phyloP scores from a whole-genome alignment of 768 basidiomycete genomes.

The Mycena maculata region DNA sequence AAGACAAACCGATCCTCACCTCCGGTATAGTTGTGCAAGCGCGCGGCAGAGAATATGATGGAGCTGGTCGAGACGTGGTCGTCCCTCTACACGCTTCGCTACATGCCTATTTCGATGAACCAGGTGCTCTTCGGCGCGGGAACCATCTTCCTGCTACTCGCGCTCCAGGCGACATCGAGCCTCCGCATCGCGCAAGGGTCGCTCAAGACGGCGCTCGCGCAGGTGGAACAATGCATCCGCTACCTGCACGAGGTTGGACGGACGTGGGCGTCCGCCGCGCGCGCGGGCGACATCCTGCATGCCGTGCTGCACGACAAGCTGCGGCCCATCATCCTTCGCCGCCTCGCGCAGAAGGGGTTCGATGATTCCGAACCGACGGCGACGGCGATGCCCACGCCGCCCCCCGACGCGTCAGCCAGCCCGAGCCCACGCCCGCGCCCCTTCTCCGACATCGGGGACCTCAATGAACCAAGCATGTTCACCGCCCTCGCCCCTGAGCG shows the following conservation, averaged over 20 bases:
- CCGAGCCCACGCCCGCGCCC: too few relatives aligned
- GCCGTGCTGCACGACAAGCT: conserved; percentile 14
- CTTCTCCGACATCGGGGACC: too few relatives aligned
- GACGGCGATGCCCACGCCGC: neutral
- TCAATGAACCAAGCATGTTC: neutral
- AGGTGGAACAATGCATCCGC: conserved; percentile 21
- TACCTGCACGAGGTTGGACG: conserved; percentile 17
- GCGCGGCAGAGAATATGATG: conserved; percentile 50
- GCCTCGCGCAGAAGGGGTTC: conserved; percentile 6
- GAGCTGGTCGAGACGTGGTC: conserved; percentile 47
- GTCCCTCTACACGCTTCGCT: conserved; percentile 49
- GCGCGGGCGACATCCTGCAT: conserved; percentile 8
- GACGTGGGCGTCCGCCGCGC: conserved; percentile 12
- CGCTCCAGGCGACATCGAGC: conserved; percentile 43
- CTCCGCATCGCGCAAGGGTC: conserved; percentile 26
- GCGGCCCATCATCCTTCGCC: conserved; percentile 15
- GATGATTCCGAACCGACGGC: neutral
- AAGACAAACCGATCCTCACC: neutral
- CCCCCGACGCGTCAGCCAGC: neutral
- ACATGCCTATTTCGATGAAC: conserved; percentile 47
- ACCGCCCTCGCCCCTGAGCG: neutral
- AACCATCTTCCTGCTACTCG: conserved; percentile 51
- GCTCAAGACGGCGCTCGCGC: conserved; percentile 22
- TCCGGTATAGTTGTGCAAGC: conserved; percentile 44
- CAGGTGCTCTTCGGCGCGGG: conserved; percentile 54